These are phyloP conservation scores for Apostasia shenzhenica DNA, from an alignment of 106 monocot genomes.

Conservation along the genomic window DNA sequence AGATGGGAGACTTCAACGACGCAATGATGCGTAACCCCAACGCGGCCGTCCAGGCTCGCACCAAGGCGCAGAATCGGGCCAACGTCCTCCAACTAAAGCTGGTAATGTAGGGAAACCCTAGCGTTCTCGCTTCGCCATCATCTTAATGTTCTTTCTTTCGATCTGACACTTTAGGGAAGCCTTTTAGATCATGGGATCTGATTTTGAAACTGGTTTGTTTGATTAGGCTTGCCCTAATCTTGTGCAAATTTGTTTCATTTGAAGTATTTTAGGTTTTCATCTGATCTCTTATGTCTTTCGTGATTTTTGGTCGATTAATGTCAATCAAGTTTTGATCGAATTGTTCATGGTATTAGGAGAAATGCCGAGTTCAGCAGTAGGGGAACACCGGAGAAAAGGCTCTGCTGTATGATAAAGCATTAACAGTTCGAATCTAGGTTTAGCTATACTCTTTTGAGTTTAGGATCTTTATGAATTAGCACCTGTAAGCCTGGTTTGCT, in stretches of 20 bases:
- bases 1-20: constrained; percentile 27
- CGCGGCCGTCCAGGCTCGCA: constrained; percentile 20
- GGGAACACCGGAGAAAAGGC: too few species aligned
- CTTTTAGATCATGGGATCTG: background rate
- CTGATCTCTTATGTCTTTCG: background rate
- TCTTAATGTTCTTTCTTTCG: background rate
- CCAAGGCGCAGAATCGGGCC: constrained; percentile 25
- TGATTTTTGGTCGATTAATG: too few species aligned
- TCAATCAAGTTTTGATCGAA: too few species aligned
- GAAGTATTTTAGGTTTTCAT: background rate
- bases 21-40: constrained; percentile 23
- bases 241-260: background rate
- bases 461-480: too few species aligned
- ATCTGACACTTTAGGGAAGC: background rate
- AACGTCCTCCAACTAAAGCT: constrained; percentile 27
- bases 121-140: background rate
- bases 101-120: constrained; percentile 4
- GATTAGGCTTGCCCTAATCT: background rate
- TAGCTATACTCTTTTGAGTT: too few species aligned
- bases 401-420: too few species aligned
- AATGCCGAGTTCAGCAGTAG: too few species aligned
- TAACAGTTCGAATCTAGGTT: too few species aligned
- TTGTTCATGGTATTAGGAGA: too few species aligned
- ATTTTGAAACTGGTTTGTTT: background rate
- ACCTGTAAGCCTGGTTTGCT: too few species aligned